Conservation (phyloP, 495 filamentous ascomycete genomes). For the Aspergillus affinis region DNA sequence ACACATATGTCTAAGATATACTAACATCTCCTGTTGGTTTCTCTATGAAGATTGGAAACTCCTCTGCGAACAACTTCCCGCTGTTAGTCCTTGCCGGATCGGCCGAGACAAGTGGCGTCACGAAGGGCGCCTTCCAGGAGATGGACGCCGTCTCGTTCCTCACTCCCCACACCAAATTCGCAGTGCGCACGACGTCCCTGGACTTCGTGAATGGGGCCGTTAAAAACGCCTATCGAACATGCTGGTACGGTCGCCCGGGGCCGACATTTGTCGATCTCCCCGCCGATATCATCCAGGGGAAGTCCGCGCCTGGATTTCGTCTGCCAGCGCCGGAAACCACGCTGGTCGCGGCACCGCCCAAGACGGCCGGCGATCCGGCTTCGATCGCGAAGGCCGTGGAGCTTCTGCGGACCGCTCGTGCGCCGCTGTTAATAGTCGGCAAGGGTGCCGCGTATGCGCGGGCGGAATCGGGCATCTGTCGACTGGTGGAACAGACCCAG, state of each 20-base stretch:
- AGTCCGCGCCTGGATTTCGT: conserved; percentile 14
- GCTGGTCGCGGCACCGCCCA: conserved; percentile 40
- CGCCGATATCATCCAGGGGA: conserved; percentile 59
- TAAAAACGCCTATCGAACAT: conserved; percentile 53
- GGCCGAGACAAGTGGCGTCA: conserved; percentile 52
- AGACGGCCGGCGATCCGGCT: conserved; percentile 40
- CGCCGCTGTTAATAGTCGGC: conserved; percentile 59
- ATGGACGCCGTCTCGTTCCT: conserved; percentile 59
- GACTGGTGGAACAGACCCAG: conserved; percentile 49
- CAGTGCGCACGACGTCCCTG: conserved; percentile 49
- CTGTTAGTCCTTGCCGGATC: conserved; percentile 60
- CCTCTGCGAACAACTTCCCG: conserved; percentile 58
- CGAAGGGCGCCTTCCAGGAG: conserved; percentile 63
- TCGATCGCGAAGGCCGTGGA: conserved; percentile 46
- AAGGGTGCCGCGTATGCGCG: conserved; percentile 62
- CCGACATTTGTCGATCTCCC: conserved; percentile 61
- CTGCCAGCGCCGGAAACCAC: conserved; percentile 20
- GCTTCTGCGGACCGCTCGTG: conserved; percentile 49
- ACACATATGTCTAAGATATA: conserved; percentile 1
- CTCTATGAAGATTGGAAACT: conserved; percentile 49
- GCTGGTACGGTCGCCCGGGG: conserved; percentile 60
- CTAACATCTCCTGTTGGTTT: neutral
- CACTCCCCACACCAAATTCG: conserved; percentile 58
- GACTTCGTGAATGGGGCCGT: conserved; percentile 52
- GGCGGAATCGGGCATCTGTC: conserved; percentile 47